phyloP scores from a whole-genome alignment of 805 yeast genomes.

The Pichia phayaonensis region DNA sequence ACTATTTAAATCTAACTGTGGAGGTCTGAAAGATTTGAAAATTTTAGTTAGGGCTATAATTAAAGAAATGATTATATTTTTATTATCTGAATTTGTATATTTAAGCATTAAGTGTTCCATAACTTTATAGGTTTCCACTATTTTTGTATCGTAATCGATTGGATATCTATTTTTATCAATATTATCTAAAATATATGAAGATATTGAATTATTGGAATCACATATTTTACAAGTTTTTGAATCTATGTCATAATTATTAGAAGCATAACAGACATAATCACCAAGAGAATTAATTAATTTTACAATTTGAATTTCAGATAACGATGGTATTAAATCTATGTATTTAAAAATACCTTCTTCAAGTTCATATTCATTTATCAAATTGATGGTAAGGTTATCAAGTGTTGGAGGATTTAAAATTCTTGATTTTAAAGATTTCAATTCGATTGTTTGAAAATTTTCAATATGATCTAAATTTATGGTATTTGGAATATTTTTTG shows the following conservation, averaged over 20 bases:
- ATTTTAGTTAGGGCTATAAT: constrained; percentile 40
- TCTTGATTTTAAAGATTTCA: not conserved
- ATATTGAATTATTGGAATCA: constrained; percentile 17
- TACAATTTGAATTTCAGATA: constrained; percentile 1
- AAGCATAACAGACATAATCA: constrained; percentile 35
- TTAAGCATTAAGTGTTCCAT: constrained; percentile 6
- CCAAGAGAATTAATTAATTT: constrained; percentile 33
- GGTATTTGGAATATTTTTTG: not conserved
- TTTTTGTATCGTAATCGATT: constrained; percentile 12
- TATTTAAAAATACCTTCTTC: not conserved
- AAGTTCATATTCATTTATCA: not conserved
- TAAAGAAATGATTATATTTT: constrained; percentile 34
- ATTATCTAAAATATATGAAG: constrained; percentile 2
- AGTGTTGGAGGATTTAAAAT: not conserved
- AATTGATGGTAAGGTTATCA: not conserved
- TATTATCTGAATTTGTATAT: constrained; percentile 14
- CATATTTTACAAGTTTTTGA: constrained; percentile 33
- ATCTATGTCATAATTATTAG: constrained; percentile 29
- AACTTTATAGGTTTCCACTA: constrained; percentile 22
- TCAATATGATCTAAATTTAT: not conserved
- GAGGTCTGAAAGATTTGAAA: constrained; percentile 47
- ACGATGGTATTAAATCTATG: not conserved
- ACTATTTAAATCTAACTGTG: constrained; percentile 25
- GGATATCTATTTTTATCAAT: constrained; percentile 27
- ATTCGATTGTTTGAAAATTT: not conserved